Evolutionary conservation across 2,329 filamentous ascomycete genomes (phyloP), one percentile per base, ranked within the genome.

Genomic region (Beauveria brongniartii): DNA sequence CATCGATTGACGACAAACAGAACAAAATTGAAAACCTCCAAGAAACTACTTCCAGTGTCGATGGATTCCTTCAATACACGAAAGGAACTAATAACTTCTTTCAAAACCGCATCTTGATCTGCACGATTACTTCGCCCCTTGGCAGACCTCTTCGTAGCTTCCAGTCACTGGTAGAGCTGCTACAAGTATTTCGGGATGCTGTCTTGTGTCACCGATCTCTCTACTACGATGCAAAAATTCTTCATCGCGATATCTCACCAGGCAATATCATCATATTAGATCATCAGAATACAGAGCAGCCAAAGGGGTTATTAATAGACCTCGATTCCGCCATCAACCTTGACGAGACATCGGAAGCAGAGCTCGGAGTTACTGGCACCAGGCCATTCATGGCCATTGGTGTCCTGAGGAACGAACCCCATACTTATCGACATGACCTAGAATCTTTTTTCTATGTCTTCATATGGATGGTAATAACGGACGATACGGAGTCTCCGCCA

Each of bases 71-170:
- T 14, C 50, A 40, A 30, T 59, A 61, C 43, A 65, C 63, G 24
- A 61, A 64, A 44, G 55, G 59, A 44, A 64, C 64, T 3, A 20
- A 48, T 16, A 58, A 61, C n/a, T 52, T 30, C 28, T 64, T 66
- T 46, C 58, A 63, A 40, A 66, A 67, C 30, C 63, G 65, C 16
- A 61, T 67, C 34, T 16, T 43, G 18, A 20, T 43, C 41, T 43
- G 41, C 41, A n/a, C 41, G 41, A 43, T 43, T 10, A 43, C 41
- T 43, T 20, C 16, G 10, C 16, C 24, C 18, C 9, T 50, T 9
- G 47, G 47, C 26, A 22, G 47, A 24, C 16, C 22, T 1, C 47
- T 50, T 18, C 1, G 1, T 2, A 28, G 5, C 22, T 50, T 50
- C 24, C 22, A 50, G 22, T 24, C 47, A 5, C 47, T 6, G 1